A percentile compares a stretch with the other conserved stretches of the same genome.
These are phyloP conservation scores for Picea glauca DNA, from an alignment of 75 land plant genomes.

Conservation along the genomic window DNA sequence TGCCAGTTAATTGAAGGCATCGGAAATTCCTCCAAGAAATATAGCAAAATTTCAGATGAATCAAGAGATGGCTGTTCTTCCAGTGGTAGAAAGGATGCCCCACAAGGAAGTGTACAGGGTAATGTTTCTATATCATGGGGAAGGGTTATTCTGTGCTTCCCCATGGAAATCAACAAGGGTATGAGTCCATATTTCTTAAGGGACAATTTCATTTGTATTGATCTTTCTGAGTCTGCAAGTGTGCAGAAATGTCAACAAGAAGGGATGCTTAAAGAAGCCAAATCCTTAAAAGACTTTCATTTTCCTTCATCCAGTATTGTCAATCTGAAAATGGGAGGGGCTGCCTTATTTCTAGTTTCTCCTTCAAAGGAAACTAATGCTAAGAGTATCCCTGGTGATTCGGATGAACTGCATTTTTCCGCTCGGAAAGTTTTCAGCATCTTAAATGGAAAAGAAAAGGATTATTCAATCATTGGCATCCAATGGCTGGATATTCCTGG, in stretches of 20 bases:
- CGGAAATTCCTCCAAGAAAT: not conserved
- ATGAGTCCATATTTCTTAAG: conserved; percentile 12
- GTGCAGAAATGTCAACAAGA: conserved; percentile 4
- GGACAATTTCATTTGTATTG: conserved; percentile 42
- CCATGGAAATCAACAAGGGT: conserved; percentile 19
- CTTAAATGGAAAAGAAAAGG: not conserved
- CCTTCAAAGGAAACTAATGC: not conserved
- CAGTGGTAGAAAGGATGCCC: not conserved
- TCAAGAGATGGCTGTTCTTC: not conserved
- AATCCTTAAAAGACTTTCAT: conserved; percentile 12
- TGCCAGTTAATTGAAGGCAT: conserved; percentile 30
- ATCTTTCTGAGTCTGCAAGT: conserved; percentile 21
- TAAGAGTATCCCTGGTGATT: not conserved
- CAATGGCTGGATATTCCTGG: conserved; percentile 52
- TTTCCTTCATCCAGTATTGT: conserved; percentile 21
- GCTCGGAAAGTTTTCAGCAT: conserved; percentile 33
- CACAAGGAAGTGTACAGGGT: conserved; percentile 22
- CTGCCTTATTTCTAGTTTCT: conserved; percentile 26
- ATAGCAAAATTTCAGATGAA: conserved; percentile 14
- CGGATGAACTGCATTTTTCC: conserved; percentile 11
- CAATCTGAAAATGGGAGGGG: conserved; percentile 27
- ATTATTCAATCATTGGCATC: conserved; percentile 34
- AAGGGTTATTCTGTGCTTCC: conserved; percentile 65
- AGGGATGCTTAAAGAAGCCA: conserved; percentile 1
- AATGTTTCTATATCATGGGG: conserved; percentile 36